Percentiles rank a stretch among this genome's conserved stretches.
phyloP scores from a whole-genome alignment of 139 green algal species.

The Mesostigma viride region DNA sequence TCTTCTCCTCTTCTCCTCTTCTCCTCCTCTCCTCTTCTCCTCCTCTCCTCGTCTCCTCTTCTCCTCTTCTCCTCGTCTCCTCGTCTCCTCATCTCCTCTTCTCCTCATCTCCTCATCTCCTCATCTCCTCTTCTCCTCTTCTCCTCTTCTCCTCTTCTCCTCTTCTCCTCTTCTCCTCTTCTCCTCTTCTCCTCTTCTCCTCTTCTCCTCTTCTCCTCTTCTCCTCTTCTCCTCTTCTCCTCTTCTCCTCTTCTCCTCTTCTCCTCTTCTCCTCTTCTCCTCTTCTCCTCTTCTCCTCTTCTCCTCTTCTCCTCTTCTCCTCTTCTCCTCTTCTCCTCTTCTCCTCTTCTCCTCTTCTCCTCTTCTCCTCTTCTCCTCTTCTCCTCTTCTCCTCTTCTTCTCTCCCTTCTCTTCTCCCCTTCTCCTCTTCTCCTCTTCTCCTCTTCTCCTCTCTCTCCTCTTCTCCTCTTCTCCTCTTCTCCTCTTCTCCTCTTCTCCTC shows the following conservation, averaged over 20 bases:
- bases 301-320: neutral
- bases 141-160: neutral
- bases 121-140: neutral
- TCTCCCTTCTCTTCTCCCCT: too few relatives aligned
- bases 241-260: neutral
- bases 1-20: neutral
- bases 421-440: too few relatives aligned
- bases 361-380: neutral
- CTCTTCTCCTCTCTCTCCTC: too few relatives aligned
- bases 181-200: neutral
- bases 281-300: neutral
- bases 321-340: neutral
- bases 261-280: neutral
- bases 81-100: neutral
- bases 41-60: conserved; percentile 14
- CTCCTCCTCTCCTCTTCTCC: conserved; percentile 1
- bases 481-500: too few relatives aligned
- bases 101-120: neutral
- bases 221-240: neutral
- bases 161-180: neutral
- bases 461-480: too few relatives aligned
- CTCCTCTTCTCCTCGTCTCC: neutral
- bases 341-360: neutral
- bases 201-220: neutral
- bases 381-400: too few relatives aligned